Evolutionary conservation across 345 rosid species (phyloP), one percentile per base, ranked within the genome.

Genomic region (Fremontodendron californicum): DNA sequence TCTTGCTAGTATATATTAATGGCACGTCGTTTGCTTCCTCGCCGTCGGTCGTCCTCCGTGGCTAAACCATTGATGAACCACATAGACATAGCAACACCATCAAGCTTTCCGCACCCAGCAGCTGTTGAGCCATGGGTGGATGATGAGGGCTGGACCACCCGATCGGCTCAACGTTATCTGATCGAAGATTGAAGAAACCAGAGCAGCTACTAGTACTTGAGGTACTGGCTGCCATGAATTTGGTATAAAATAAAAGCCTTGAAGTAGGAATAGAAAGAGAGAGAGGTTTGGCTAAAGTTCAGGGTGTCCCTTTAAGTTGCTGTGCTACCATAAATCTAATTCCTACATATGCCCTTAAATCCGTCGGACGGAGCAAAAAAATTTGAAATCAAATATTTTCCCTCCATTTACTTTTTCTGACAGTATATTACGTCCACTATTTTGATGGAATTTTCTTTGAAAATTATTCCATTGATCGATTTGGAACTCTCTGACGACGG

Each of bases 1-100:
- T 86, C 82, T 78, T 86, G 77, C 79, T 48, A 5, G 52, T 65
- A 42, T 69, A 16, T 77, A 87, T 89, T 84, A 89, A 71, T 1
- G 89, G 93, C 3, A 85, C 83, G 48, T 86, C 90, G 74, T 82
- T 83, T 0, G 71, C 86, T 16, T 87, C 92, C 31, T 84, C 92
- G 0, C 74, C 83, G 16, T 87, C 93, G n/a, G 15, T 87, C 93
- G 23, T n/a, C n/a, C n/a, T 45, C 82, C 1, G 93, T 89, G 21
- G 90, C 83, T 7, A 90, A 80, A 0, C 93, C 91, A 39, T 88
- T 88, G 69, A 87, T 77, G 81, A 90, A 60, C 93, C 93, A 90
- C 87, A 84, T n/a, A n/a, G n/a, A n/a, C n/a, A n/a, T 84, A 9
- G 90, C 91, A 57, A 90, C 85, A 43, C 91, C 89, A 49, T 89